Conservation (phyloP, 2,329 filamentous ascomycete species). For the Verticillium longisporum region DNA sequence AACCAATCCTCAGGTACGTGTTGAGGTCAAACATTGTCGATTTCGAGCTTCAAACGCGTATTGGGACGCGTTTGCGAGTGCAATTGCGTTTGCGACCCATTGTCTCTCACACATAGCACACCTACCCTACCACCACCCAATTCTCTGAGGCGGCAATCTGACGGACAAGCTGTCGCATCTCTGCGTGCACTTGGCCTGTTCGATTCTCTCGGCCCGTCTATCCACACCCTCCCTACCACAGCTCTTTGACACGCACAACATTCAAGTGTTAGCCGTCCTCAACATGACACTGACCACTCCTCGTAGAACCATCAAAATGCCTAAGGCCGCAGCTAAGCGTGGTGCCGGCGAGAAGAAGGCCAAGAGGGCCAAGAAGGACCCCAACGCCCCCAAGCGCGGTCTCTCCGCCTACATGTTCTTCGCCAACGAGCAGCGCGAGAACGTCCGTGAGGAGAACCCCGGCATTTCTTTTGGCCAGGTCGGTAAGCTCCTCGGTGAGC, state of each 20-base stretch:
- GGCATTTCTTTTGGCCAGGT: slow-evolving; percentile 97
- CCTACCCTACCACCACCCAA: background rate
- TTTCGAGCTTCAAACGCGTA: slow-evolving; percentile 27
- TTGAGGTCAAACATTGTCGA: slow-evolving; percentile 12
- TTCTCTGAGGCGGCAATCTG: no score
- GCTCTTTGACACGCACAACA: no score
- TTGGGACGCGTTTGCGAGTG: slow-evolving; percentile 20
- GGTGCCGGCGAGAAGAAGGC: slow-evolving; percentile 45
- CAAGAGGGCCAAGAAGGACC: slow-evolving; percentile 66
- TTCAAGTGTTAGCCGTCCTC: background rate
- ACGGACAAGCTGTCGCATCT: no score
- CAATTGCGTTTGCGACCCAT: slow-evolving; percentile 33
- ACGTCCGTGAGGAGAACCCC: slow-evolving; percentile 96
- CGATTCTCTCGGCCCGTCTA: background rate
- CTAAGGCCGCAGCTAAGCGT: slow-evolving; percentile 51
- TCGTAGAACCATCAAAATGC: slow-evolving; percentile 40
- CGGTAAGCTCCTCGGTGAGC: slow-evolving; percentile 95
- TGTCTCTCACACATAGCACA: background rate
- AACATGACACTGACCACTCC: background rate
- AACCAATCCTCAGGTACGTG: slow-evolving; percentile 28
- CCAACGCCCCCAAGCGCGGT: slow-evolving; percentile 98
- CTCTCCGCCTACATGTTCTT: slow-evolving; percentile 99
- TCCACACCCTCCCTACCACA: no score
- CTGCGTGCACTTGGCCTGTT: no score
- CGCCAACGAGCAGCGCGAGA: slow-evolving; percentile 97